Evolutionary conservation across 257 asterid species (phyloP).

Genomic region (Ehretia macrophylla): DNA sequence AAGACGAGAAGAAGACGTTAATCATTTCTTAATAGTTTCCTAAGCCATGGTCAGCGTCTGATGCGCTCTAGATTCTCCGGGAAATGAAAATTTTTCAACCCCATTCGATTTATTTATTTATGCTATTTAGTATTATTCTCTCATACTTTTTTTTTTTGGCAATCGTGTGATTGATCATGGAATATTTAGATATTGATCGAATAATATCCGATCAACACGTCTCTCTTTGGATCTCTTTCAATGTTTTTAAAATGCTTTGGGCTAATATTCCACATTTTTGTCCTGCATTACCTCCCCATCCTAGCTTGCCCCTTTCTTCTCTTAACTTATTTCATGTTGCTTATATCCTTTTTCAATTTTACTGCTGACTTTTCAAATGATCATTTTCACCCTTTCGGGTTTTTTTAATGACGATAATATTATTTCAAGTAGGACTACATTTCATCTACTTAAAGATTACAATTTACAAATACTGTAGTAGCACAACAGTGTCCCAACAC

Average conservation of each 20-base stretch:
- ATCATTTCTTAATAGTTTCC: conserved; percentile 24
- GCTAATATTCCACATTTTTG: background rate
- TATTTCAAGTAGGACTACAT: no score
- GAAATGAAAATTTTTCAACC: conserved; percentile 28
- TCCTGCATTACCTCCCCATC: no score
- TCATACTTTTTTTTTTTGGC: background rate
- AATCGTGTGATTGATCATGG: conserved; percentile 12
- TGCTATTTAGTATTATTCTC: background rate
- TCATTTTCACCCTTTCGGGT: no score
- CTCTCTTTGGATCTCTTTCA: background rate
- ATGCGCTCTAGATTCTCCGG: conserved; percentile 94
- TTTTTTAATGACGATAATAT: no score
- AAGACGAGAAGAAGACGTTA: conserved; percentile 25
- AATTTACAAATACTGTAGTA: no score
- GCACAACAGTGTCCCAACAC: no score
- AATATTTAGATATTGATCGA: conserved; percentile 22
- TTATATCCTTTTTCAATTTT: no score
- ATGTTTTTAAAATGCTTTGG: background rate
- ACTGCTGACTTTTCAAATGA: no score
- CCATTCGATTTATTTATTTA: background rate
- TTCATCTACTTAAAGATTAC: no score
- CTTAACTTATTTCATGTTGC: no score
- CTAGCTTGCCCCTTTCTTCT: no score
- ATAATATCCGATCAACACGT: conserved; percentile 8
- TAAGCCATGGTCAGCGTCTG: conserved; percentile 74